Base-by-base conservation (phyloP, 345 rosid species). In the Eucalyptus urophylla region DNA sequence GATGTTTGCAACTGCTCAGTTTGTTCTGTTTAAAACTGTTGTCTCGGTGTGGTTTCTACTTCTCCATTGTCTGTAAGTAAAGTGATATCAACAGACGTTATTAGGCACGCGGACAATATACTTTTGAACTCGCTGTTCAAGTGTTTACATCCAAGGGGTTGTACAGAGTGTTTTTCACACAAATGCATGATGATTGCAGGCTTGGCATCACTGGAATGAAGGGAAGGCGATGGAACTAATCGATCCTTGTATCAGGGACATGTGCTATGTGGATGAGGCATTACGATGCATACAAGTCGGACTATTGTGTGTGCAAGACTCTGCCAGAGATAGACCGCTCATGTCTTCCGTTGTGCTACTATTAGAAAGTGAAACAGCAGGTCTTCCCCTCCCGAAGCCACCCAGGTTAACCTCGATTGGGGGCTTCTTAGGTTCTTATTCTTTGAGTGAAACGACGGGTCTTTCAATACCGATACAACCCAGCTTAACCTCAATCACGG, bases 301-400 rank as follows among this genome's bases (percentile, higher is more conserved):
- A 13, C 94, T 97, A 90, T 45, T 97, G 25, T 97, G 99, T 88
- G 99, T 94, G 58, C 99, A 97, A 90, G 98, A 97, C 87, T 92
- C 95, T 3, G 94, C 99, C 86, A 90, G 89, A 44, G 86, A 93
- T 17, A 93, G 99, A 88, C 99, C 98, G 7, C 90, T 93, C 89
- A 97, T 97, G 97, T 91, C 96, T 54, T 86, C 94, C 7, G 95
- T 94, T 87, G 89, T 96, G 85, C n/a, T 95, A 53, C 93, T 92
- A 95, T 92, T 96, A 33, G 97, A 96, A 90, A 96, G 97, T 53
- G 97, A 96, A 76, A 91, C 96, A 31, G 90, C 94, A 8, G 89
- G 92, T 54, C 93, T 96, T 53, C 90, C 94, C 5, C 88, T 86
- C 89, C 97, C 97, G 17, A 95, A 89, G 90, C 95, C 92, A 53